These are phyloP conservation scores for Yamadazyma kanchanaburiensis DNA, from an alignment of 1,139 yeast genomes.

Conservation along the genomic window DNA sequence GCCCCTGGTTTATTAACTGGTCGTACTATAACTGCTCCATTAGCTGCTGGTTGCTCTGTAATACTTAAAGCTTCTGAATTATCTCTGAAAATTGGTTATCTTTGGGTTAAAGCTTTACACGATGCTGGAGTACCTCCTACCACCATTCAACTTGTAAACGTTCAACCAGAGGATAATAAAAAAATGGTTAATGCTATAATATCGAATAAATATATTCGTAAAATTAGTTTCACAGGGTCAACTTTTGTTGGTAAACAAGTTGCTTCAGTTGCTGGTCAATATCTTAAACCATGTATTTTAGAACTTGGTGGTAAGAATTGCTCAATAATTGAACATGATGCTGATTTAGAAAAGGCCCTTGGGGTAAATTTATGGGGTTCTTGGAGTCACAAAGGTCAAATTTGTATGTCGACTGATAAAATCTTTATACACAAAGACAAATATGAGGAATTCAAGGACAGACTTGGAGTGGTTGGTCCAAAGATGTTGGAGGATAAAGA, in stretches of 20 bases:
- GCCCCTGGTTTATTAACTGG: slow-evolving; percentile 42
- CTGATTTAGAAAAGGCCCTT: slow-evolving; percentile 30
- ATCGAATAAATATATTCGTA: slow-evolving; percentile 22
- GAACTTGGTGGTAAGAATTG: slow-evolving; percentile 47
- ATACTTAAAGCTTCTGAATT: slow-evolving; percentile 37
- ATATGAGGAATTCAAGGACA: slow-evolving; percentile 23
- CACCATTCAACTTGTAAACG: slow-evolving; percentile 34
- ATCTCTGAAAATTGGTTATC: slow-evolving; percentile 27
- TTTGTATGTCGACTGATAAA: slow-evolving; percentile 45
- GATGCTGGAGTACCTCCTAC: slow-evolving; percentile 38
- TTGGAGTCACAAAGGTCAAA: slow-evolving; percentile 44
- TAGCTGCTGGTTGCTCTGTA: slow-evolving; percentile 53
- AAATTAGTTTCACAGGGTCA: slow-evolving; percentile 45
- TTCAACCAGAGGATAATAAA: slow-evolving; percentile 22
- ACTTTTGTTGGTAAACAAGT: slow-evolving; percentile 33
- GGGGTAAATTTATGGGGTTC: slow-evolving; percentile 25
- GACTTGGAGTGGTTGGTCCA: slow-evolving; percentile 19
- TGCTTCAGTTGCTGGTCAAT: slow-evolving; percentile 29
- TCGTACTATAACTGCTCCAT: slow-evolving; percentile 39
- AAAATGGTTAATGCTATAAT: slow-evolving; percentile 23
- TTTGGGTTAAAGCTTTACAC: slow-evolving; percentile 28
- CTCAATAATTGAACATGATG: slow-evolving; percentile 30
- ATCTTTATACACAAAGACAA: slow-evolving; percentile 29
- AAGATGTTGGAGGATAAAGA: slow-evolving; percentile 19
- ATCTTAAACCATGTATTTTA: slow-evolving; percentile 35